These are phyloP conservation scores for Lentinus polychrous DNA, from an alignment of 1,284 basidiomycete species.

Conservation along the genomic window DNA sequence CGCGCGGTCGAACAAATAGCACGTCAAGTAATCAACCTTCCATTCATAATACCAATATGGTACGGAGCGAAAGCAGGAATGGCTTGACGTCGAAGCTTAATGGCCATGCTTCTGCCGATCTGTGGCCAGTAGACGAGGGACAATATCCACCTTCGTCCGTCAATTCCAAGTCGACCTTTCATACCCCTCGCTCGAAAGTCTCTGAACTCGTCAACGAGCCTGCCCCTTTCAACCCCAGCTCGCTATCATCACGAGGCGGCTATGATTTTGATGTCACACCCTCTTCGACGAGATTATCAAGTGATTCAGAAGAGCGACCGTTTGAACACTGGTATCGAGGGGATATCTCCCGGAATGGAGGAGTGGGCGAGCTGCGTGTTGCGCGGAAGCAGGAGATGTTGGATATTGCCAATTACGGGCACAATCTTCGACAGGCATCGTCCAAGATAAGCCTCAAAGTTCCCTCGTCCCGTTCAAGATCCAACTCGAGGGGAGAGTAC, in stretches of 20 bases:
- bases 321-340: slow-evolving; percentile 82
- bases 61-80: slow-evolving; percentile 13
- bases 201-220: slow-evolving; percentile 44
- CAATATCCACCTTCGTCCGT: slow-evolving; percentile 15
- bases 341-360: slow-evolving; percentile 71
- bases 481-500: slow-evolving; percentile 22
- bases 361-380: slow-evolving; percentile 70
- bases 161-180: slow-evolving; percentile 18
- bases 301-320: slow-evolving; percentile 70
- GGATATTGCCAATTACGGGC: slow-evolving; percentile 76
- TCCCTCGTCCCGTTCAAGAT: slow-evolving; percentile 20
- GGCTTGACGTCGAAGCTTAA: slow-evolving; percentile 9
- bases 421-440: slow-evolving; percentile 29
- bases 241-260: slow-evolving; percentile 17
- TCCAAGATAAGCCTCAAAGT: slow-evolving; percentile 13
- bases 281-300: slow-evolving; percentile 45
- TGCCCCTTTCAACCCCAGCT: slow-evolving; percentile 20
- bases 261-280: slow-evolving; percentile 16
- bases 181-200: slow-evolving; percentile 23
- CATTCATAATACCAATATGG: slow-evolving; percentile 15
- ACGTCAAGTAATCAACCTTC: slow-evolving; percentile 31
- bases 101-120: slow-evolving; percentile 13
- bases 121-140: slow-evolving; percentile 22
- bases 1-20: slow-evolving; percentile 37
- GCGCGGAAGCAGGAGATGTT: slow-evolving; percentile 70